Evolutionary conservation across 2,329 filamentous ascomycete genomes (phyloP), one percentile per base, ranked within the genome.

Genomic region (Gnomoniopsis smithogilvyi): DNA sequence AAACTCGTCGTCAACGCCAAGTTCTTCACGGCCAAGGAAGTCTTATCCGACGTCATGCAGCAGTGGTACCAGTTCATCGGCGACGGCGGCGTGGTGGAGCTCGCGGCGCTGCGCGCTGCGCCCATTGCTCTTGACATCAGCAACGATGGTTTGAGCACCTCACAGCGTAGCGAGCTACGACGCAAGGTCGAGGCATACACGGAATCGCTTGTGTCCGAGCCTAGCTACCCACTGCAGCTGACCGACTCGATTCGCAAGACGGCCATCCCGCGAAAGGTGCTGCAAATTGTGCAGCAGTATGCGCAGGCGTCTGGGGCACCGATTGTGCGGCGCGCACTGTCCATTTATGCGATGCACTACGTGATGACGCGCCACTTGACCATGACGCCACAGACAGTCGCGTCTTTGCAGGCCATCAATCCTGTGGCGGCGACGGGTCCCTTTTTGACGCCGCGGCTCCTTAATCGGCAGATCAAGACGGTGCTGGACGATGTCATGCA

Each of bases 321-420:
- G 11, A 80, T 85, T 66, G 82, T 83, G 48, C 79, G 78, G 67
- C 75, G 76, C 43, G 81, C 82, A 1, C 73, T 85, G 21, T 75
- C 76, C 41, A 79, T 85, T 52, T 83, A 84, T 68, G 78, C 78
- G 47, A 81, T 81, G 75, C 80, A 85, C 66, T 85, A 83, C 67
- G 73, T 84, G 62, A 78, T 85, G 71, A 78, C 79, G 6, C 76
- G 78, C 4, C 82, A 85, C 64, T 73, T 85, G 22, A 80, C 76
- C 67, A 71, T 85, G 36, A 83, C 81, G 10, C 67, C 67, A 7
- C 67, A 71, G 46, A 78, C 77, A 30, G 69, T 83, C 41, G 64
- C 69, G 60, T 68, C 70, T 6, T 72, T 84, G 22, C 69, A 71
- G 41, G 63, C 72, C 17, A 77, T 74, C 2, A 75, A 74, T 4